These are phyloP conservation scores for Pseudogymnoascus sp. DNA, from an alignment of 2,329 filamentous ascomycete species.

Conservation along the genomic window DNA sequence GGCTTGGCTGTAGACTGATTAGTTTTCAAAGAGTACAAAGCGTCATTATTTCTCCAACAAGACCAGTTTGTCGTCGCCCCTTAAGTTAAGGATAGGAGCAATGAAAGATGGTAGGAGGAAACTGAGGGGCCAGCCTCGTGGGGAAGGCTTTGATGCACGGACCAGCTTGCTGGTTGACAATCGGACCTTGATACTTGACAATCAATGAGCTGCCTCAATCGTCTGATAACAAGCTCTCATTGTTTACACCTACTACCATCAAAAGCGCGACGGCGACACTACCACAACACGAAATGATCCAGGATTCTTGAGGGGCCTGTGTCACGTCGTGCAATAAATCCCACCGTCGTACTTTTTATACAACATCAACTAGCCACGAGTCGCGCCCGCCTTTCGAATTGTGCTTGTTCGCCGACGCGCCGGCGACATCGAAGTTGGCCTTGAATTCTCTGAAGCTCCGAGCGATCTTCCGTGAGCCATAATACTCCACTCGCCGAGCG, in stretches of 20 bases:
- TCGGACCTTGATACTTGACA: slow-evolving; percentile 3
- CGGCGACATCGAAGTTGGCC: neutral
- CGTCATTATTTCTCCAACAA: no score
- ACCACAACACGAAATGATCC: neutral
- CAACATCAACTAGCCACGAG: neutral
- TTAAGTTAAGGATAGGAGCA: no score
- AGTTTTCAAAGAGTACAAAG: no score
- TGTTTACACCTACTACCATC: neutral
- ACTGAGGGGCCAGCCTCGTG: neutral
- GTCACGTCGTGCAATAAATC: neutral
- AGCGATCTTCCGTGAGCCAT: neutral
- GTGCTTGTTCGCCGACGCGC: neutral
- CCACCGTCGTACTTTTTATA: neutral
- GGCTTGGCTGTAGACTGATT: no score
- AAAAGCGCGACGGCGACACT: slow-evolving; percentile 1
- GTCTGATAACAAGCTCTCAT: slow-evolving; percentile 4
- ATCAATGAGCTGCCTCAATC: neutral
- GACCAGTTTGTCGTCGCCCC: no score
- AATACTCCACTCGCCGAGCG: neutral
- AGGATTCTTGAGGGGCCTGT: neutral
- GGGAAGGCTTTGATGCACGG: neutral
- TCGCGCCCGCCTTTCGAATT: neutral
- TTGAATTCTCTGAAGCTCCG: neutral
- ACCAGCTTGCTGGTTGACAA: neutral
- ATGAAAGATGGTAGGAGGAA: neutral